These are phyloP conservation scores for Epichloe uncinata DNA, from an alignment of 2,329 filamentous ascomycete species.

Conservation along the genomic window DNA sequence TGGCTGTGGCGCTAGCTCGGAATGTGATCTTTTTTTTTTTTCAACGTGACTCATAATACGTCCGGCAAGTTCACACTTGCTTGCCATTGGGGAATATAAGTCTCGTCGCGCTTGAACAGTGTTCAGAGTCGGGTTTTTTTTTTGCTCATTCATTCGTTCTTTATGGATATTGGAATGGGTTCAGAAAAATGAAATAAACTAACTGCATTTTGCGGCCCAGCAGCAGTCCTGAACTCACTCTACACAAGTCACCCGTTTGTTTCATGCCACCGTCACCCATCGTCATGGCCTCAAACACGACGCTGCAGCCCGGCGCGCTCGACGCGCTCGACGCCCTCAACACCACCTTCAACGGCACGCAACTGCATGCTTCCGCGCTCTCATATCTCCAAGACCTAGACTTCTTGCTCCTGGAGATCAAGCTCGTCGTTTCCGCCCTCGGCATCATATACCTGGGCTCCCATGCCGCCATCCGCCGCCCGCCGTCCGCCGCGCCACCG, in stretches of 20 bases:
- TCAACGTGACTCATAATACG: no score
- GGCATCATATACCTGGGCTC: slow-evolving; percentile 75
- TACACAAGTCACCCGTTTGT: background rate
- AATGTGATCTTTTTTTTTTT: background rate
- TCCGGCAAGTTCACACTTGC: no score
- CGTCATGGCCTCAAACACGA: slow-evolving; percentile 13
- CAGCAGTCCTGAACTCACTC: background rate
- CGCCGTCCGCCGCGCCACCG: slow-evolving; percentile 58
- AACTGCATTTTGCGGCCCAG: no score
- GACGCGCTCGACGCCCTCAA: slow-evolving; percentile 19
- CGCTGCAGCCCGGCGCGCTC: slow-evolving; percentile 11
- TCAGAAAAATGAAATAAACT: no score
- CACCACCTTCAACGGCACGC: slow-evolving; percentile 14
- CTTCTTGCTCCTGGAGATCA: slow-evolving; percentile 31
- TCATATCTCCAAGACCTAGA: slow-evolving; percentile 22
- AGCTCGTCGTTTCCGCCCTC: slow-evolving; percentile 51
- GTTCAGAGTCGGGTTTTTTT: no score
- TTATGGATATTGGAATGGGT: no score
- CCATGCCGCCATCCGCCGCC: slow-evolving; percentile 73
- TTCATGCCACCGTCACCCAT: background rate
- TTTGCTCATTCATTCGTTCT: no score
- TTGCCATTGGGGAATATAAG: no score
- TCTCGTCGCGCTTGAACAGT: no score
- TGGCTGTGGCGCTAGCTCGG: background rate
- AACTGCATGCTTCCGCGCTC: slow-evolving; percentile 14